These are phyloP conservation scores for Hyaloperonospora brassicae DNA, from an alignment of 352 stramenopile species.

Conservation along the genomic window DNA sequence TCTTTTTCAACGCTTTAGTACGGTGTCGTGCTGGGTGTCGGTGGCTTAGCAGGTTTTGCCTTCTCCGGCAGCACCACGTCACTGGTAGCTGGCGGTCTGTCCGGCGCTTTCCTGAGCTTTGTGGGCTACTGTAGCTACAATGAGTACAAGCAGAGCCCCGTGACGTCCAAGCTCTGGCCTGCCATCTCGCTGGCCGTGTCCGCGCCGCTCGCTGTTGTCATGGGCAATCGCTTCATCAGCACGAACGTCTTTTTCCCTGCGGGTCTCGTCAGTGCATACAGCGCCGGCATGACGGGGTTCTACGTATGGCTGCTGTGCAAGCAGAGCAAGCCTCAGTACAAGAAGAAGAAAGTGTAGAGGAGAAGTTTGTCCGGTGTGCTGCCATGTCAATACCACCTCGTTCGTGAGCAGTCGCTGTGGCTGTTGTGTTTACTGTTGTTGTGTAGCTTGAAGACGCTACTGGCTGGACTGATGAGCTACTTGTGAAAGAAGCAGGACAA, in stretches of 20 bases:
- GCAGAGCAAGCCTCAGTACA: constrained; percentile 70
- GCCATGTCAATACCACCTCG: not conserved
- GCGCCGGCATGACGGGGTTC: constrained; percentile 70
- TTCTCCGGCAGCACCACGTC: constrained; percentile 68
- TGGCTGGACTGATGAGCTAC: no score
- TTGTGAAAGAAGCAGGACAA: no score
- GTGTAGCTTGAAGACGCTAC: no score
- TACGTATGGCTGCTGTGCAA: constrained; percentile 67
- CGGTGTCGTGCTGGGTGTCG: constrained; percentile 58
- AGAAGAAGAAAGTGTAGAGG: constrained; percentile 67
- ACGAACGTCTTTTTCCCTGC: constrained; percentile 69
- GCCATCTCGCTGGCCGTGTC: constrained; percentile 61
- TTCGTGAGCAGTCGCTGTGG: not conserved
- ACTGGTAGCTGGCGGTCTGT: constrained; percentile 47
- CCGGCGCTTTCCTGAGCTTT: constrained; percentile 66
- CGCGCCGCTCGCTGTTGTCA: constrained; percentile 56
- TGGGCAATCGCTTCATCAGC: constrained; percentile 69
- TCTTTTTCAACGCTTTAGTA: constrained; percentile 33
- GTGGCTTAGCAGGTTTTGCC: constrained; percentile 66
- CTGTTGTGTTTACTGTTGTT: not conserved
- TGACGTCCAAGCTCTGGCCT: constrained; percentile 77
- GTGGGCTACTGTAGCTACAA: constrained; percentile 81
- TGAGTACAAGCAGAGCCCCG: constrained; percentile 72
- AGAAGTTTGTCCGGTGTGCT: not conserved
- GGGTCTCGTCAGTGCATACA: constrained; percentile 51